Conservation (phyloP, 192 early-diverging fungal genomes). For the Mortierella antarctica region DNA sequence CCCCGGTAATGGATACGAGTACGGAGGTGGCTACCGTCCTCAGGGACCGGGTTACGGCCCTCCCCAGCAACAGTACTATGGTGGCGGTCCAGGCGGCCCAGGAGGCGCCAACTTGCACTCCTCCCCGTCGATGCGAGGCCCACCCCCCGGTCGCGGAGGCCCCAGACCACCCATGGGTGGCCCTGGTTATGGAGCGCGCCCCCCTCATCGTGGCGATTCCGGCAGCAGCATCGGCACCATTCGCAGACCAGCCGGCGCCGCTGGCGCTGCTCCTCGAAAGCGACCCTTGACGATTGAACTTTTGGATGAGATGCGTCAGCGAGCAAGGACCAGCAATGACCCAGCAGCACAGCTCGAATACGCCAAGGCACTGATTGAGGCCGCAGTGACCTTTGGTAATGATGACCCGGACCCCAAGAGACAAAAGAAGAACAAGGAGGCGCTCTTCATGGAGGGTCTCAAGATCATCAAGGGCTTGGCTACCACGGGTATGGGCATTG, state of each 20-base stretch:
- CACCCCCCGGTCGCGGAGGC: conserved; percentile 37
- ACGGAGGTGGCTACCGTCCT: conserved; percentile 19
- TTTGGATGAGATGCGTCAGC: conserved; percentile 53
- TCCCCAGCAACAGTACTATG: conserved; percentile 6
- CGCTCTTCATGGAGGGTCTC: conserved; percentile 81
- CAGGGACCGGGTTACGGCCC: conserved; percentile 20
- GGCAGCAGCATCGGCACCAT: conserved; percentile 10
- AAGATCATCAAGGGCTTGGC: conserved; percentile 90
- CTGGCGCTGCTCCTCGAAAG: conserved; percentile 34
- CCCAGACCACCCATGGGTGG: conserved; percentile 38
- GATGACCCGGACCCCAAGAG: conserved; percentile 76
- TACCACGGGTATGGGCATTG: conserved; percentile 68
- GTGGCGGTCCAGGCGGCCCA: conserved; percentile 6
- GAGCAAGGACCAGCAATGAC: conserved; percentile 71
- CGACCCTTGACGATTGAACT: conserved; percentile 36
- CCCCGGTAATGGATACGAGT: conserved; percentile 31
- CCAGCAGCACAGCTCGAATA: conserved; percentile 83
- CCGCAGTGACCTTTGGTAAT: conserved; percentile 72
- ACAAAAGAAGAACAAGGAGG: conserved; percentile 76
- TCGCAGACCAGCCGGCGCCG: conserved; percentile 3
- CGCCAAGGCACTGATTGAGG: conserved; percentile 87
- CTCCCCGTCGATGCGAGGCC: conserved; percentile 38
- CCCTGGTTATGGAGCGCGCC: conserved; percentile 28
- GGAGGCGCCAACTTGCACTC: conserved; percentile 36
- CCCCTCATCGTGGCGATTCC: conserved; percentile 43